Evolutionary conservation across 1,139 yeast species (phyloP), one percentile per base, ranked within the genome.

Genomic region (Wickerhamomyces sp.): DNA sequence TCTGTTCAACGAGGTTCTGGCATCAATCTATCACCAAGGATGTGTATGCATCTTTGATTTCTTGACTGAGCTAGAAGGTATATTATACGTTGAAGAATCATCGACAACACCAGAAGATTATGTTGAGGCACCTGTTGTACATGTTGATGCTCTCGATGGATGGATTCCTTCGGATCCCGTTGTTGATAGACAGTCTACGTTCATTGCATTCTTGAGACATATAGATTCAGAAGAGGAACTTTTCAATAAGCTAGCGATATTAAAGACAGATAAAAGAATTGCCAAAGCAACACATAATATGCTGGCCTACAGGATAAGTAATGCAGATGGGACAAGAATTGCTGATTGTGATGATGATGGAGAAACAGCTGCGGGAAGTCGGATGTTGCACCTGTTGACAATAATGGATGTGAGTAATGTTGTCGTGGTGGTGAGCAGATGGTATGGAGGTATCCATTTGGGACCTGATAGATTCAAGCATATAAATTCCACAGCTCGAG

Each of bases 341-440:
- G 92, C 86, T 52, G 97, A 92, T 55, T 88, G 86, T 55, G 97
- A 92, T 54, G 98, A 94, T 58, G 98, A 92, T 58, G 98, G 98
- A 4, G 99, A 92, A 57, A 74, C 95, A 0, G 98, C 97, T 0
- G 96, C 98, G 0, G 98, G 99, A 5, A 80, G 94, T 6, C 67
- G 97, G 44, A 66, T 90, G 67, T 63, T 89, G 41, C 97, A 89
- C 66, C 64, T 90, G 40, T 64, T 90, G 46, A 78, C 87, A 36
- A 44, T 54, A 55, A 82, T 84, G 88, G 92, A 86, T 54, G 84
- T 77, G 1, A 80, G 89, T 85, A 81, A 90, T 58, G 86, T 87
- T 4, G 76, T 89, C 46, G 96, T 90, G 9, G 68, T 65, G 12
- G 58, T 54, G 5, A 77, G 87, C 30, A 65, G 99, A 47, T 92